Evolutionary conservation across 2,329 filamentous ascomycete genomes (phyloP), one percentile per base, ranked within the genome.

Genomic region (Lachnellula suecica): DNA sequence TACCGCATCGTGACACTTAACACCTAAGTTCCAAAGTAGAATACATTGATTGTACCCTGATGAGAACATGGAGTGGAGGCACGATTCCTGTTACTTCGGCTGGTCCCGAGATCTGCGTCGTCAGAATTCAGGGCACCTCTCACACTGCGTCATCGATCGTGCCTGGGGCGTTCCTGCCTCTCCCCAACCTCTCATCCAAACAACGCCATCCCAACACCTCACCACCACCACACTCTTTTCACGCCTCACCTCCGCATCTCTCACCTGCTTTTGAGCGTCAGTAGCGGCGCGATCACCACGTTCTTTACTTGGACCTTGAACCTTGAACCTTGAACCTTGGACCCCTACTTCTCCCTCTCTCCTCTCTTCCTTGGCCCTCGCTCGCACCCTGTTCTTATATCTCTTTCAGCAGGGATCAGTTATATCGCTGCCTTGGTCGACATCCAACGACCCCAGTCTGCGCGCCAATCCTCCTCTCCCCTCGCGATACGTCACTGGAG

Each of bases 401-500:
- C 27, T 31, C 31, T 35, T 4, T 15, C 31, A 34, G 17, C 31
- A 34, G 31, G 31, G 31, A 17, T 35, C n/a, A n/a, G 9, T 35
- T 35, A 13, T 15, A 35, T 7, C 31, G 31, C 31, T 35, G 31
- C 31, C 31, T 34, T 34, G 5, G 5, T 15, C 9, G 11, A 15
- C 29, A 34, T 11, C n/a, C 2, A 8, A 7, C 31, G n/a, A 15
- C 31, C 31, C 31, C 13, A 34, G 31, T 13, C 31, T 34, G 31
- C n/a, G 4, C 11, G 5, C 7, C 29, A 34, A 13, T 34, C n/a
- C 10, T n/a, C 17, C 37, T 34, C 10, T n/a, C 17, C 37, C 5
- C n/a, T 31, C 24, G 19, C 43, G 19, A 34, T 41, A 60, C 59
- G 58, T 62, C 59, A 62, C 50, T 59, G 53, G 54, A 59, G 56